phyloP scores from a whole-genome alignment of 192 early-diverging fungal species.

The Coemansia sp. region DNA sequence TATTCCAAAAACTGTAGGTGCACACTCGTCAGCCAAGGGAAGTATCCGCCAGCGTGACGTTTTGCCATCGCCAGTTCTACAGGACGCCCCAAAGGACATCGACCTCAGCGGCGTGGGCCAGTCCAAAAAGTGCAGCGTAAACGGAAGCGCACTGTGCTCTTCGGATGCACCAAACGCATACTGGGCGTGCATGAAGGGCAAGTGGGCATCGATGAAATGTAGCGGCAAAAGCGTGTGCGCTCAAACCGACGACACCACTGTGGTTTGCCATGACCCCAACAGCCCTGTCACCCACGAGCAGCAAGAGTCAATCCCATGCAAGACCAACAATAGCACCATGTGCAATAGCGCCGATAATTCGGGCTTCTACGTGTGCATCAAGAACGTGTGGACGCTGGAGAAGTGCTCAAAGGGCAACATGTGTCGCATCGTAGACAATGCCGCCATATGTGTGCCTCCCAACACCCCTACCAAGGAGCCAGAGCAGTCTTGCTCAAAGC shows the following conservation, averaged over 20 bases:
- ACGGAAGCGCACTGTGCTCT: background rate
- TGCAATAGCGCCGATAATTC: constrained; percentile 14
- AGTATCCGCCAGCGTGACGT: background rate
- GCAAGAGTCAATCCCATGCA: constrained; percentile 2
- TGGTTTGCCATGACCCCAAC: constrained; percentile 8
- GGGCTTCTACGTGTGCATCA: constrained; percentile 29
- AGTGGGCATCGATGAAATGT: constrained; percentile 1
- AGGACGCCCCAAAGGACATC: background rate
- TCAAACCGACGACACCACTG: background rate
- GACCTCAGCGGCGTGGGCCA: background rate
- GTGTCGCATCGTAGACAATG: constrained; percentile 28
- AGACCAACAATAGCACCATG: constrained; percentile 17
- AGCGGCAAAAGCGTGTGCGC: constrained; percentile 1
- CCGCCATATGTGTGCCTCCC: constrained; percentile 34
- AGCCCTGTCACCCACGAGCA: background rate
- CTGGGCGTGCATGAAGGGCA: constrained; percentile 1
- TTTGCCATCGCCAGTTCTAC: background rate
- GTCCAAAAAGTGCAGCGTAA: background rate
- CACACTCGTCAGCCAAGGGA: background rate
- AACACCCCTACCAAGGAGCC: constrained; percentile 9
- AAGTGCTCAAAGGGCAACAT: constrained; percentile 22
- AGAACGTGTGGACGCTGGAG: constrained; percentile 25
- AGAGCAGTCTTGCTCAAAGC: constrained; percentile 17
- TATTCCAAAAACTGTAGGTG: background rate
- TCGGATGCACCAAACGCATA: constrained; percentile 3